Evolutionary conservation across 2,329 filamentous ascomycete genomes (phyloP).

Genomic region (Colletotrichum abscissum): DNA sequence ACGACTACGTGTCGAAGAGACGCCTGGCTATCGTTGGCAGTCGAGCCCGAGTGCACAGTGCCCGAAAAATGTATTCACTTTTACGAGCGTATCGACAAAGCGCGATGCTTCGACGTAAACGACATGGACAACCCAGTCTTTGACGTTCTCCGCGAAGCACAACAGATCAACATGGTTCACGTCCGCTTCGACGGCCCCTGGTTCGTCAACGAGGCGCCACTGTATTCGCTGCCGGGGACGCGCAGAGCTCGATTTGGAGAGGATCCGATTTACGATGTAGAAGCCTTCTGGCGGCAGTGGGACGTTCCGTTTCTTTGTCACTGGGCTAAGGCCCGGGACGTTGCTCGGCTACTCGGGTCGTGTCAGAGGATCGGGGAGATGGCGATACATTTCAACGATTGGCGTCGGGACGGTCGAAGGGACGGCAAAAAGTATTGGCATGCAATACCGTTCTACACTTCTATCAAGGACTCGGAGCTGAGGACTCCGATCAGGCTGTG

Average conservation of each 20-base stretch:
- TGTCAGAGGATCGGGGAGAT: background rate
- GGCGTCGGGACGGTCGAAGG: no score
- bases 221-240: background rate
- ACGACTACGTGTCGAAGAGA: background rate
- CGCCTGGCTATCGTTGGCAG: background rate
- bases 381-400: background rate
- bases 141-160: background rate
- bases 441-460: background rate
- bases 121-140: background rate
- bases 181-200: background rate
- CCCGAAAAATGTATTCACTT: background rate
- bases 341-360: background rate
- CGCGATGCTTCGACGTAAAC: background rate
- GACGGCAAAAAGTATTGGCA: background rate
- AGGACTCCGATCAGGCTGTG: background rate
- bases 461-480: background rate
- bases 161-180: background rate
- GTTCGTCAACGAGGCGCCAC: background rate
- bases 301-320: background rate
- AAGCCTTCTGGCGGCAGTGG: background rate
- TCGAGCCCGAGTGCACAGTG: background rate
- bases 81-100: background rate
- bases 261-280: background rate
- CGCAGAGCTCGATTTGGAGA: background rate
- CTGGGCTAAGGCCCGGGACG: background rate